Percentiles rank a stretch among this genome's conserved stretches.
phyloP scores from a whole-genome alignment of 306 rosid species.

The Mimosa pudica region DNA sequence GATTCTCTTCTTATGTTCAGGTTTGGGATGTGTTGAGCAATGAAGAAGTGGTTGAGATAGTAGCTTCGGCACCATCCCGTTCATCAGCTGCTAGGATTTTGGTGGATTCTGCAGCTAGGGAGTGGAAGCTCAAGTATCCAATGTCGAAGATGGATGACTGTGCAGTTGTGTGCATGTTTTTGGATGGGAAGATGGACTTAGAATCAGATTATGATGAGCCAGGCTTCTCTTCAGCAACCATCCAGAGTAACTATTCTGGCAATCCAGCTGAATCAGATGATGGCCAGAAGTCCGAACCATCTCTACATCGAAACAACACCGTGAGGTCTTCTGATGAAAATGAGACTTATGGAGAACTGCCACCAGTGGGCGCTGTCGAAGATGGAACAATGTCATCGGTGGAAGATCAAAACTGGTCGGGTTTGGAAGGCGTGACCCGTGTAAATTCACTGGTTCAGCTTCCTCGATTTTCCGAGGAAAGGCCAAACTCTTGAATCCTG shows the following conservation, averaged over 20 bases:
- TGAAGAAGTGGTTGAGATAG: slow-evolving; percentile 95
- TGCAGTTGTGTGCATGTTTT: slow-evolving; percentile 88
- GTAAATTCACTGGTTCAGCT: slow-evolving; percentile 97
- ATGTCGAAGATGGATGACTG: slow-evolving; percentile 99
- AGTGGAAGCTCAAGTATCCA: slow-evolving; percentile 96
- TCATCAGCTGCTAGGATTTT: slow-evolving; percentile 82
- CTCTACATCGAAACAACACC: slow-evolving; percentile 74
- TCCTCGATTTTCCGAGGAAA: slow-evolving; percentile 87
- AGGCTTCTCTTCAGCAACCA: slow-evolving; percentile 85
- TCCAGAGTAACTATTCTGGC: slow-evolving; percentile 85
- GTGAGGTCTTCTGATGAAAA: slow-evolving; percentile 84
- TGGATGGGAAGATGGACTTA: slow-evolving; percentile 95
- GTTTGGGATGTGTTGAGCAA: slow-evolving; percentile 99
- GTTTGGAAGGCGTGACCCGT: slow-evolving; percentile 96
- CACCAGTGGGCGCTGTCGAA: slow-evolving; percentile 47
- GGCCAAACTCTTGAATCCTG: slow-evolving; percentile 54
- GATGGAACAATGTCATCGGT: slow-evolving; percentile 48
- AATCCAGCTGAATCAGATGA: slow-evolving; percentile 83
- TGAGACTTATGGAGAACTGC: slow-evolving; percentile 47
- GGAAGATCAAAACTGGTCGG: slow-evolving; percentile 96
- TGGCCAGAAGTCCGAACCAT: slow-evolving; percentile 81
- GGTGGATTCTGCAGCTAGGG: slow-evolving; percentile 91
- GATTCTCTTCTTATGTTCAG: slow-evolving; percentile 44
- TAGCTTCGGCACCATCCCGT: slow-evolving; percentile 72
- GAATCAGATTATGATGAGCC: slow-evolving; percentile 92